These are phyloP conservation scores for Trichoderma arundinaceum DNA, from an alignment of 2,329 filamentous ascomycete genomes.

Conservation along the genomic window DNA sequence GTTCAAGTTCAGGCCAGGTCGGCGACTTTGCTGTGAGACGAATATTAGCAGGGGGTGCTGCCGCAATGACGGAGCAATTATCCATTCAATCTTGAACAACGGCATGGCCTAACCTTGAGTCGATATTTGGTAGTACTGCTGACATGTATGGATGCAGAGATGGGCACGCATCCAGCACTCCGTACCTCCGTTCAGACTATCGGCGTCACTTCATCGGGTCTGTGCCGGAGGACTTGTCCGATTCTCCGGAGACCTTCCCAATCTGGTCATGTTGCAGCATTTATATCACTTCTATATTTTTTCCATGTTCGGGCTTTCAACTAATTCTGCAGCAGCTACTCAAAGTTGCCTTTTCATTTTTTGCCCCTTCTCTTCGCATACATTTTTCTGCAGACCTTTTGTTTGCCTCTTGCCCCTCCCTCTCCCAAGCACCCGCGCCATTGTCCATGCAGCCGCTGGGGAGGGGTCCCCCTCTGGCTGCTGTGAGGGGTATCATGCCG, in stretches of 20 bases:
- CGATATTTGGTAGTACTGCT: background rate
- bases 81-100: background rate
- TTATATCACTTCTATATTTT: conserved; percentile 2
- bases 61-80: conserved; percentile 6
- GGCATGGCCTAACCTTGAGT: background rate
- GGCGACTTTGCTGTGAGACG: conserved; percentile 17
- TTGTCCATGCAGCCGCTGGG: conserved; percentile 24
- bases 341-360: background rate
- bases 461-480: conserved; percentile 11
- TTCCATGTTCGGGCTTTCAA: background rate
- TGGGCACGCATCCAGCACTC: background rate
- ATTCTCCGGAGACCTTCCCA: conserved; percentile 27
- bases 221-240: conserved; percentile 17
- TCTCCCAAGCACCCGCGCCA: conserved; percentile 14
- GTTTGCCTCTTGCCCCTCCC: background rate
- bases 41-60: conserved; percentile 5
- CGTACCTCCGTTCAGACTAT: background rate
- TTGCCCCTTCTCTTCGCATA: background rate
- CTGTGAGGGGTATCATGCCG: conserved; percentile 21
- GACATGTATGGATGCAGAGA: background rate
- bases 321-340: background rate
- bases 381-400: background rate
- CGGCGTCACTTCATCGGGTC: conserved; percentile 20
- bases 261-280: conserved; percentile 6
- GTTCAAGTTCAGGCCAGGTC: conserved; percentile 11